phyloP scores from a whole-genome alignment of 2,329 filamentous ascomycete species.

The Sporothrix schenckii region DNA sequence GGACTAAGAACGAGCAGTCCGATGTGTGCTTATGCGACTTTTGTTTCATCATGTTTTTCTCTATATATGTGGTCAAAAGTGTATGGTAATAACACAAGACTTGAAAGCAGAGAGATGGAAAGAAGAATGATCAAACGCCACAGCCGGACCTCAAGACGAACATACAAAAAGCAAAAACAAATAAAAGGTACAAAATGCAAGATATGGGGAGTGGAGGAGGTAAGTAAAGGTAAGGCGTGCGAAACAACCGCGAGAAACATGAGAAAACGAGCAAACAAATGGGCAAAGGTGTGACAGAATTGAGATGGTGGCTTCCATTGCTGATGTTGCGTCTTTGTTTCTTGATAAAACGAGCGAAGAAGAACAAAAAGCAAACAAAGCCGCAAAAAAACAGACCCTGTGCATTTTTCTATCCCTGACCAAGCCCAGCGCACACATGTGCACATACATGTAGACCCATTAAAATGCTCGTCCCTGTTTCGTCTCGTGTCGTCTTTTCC shows the following conservation, averaged over 20 bases:
- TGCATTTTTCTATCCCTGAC: conserved; percentile 26
- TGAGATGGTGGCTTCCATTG: conserved; percentile 29
- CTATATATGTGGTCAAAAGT: neutral
- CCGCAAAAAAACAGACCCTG: conserved; percentile 8
- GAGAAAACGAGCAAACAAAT: neutral
- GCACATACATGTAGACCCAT: conserved; percentile 12
- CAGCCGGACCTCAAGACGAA: conserved; percentile 24
- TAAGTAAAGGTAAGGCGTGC: neutral
- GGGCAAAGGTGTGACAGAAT: conserved; percentile 4
- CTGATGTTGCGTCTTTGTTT: conserved; percentile 22
- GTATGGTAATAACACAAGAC: conserved; percentile 8
- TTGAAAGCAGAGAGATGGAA: conserved; percentile 11
- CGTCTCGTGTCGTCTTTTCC: conserved; percentile 7
- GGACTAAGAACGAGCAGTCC: neutral
- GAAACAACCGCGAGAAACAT: neutral
- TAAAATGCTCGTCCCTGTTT: conserved; percentile 15
- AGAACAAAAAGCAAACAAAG: neutral
- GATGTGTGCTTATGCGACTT: neutral
- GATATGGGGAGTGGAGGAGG: conserved; percentile 13
- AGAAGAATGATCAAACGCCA: conserved; percentile 27
- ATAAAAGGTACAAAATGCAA: conserved; percentile 18
- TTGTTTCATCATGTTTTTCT: conserved; percentile 6
- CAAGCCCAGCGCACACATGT: conserved; percentile 1
- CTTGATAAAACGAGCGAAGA: neutral
- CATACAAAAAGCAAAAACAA: neutral